These are phyloP conservation scores for Epichloe bromicola DNA, from an alignment of 2,329 filamentous ascomycete species.

Conservation along the genomic window DNA sequence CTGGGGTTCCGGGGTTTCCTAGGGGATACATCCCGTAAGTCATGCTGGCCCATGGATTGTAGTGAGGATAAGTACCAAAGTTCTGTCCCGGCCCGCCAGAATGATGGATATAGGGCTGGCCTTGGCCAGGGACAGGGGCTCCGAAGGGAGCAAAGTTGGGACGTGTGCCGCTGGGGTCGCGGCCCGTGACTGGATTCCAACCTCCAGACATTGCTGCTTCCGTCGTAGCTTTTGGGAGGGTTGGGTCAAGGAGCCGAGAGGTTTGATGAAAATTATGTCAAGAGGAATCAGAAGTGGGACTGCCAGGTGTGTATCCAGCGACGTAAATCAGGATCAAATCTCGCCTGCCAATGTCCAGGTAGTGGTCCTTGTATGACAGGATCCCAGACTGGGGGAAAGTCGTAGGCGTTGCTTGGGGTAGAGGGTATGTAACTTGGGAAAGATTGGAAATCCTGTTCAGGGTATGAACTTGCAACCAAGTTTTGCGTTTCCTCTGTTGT, in stretches of 20 bases:
- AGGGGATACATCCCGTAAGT: conserved; percentile 15
- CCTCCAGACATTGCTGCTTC: conserved; percentile 21
- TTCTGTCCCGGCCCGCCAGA: conserved; percentile 23
- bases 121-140: conserved; percentile 20
- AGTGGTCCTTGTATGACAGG: conserved; percentile 17
- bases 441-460: neutral
- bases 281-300: conserved; percentile 11
- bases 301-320: conserved; percentile 27
- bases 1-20: conserved; percentile 7
- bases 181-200: conserved; percentile 27
- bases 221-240: neutral
- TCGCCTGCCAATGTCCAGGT: conserved; percentile 23
- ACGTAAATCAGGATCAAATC: conserved; percentile 15
- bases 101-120: conserved; percentile 26
- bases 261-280: neutral
- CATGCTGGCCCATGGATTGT: conserved; percentile 11
- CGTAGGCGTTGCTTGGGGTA: conserved; percentile 1
- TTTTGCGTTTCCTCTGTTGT: conserved; percentile 1
- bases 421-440: neutral
- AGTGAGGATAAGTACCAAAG: conserved; percentile 15
- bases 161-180: conserved; percentile 20
- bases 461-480: conserved; percentile 1
- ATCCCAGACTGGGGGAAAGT: conserved; percentile 15
- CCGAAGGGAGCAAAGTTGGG: conserved; percentile 22
- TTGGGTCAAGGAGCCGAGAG: neutral